phyloP scores from a whole-genome alignment of 345 rosid species.

The Erucastrum elatum region DNA sequence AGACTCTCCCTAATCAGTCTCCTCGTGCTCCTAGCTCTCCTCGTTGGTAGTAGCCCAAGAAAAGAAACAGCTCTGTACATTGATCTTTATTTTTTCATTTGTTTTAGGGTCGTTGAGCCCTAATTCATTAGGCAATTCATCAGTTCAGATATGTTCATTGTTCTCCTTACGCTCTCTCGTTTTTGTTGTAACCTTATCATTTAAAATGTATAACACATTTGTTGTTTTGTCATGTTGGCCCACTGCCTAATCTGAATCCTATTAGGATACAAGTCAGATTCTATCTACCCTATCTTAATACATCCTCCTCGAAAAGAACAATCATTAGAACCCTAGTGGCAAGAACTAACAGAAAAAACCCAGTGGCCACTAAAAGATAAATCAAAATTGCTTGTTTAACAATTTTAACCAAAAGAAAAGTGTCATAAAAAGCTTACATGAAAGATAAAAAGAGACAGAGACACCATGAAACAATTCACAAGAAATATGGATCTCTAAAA shows the following conservation, averaged over 20 bases:
- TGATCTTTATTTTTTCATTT: not conserved
- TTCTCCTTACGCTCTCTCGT: not conserved
- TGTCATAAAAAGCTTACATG: conserved; percentile 24
- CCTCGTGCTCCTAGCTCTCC: conserved; percentile 26
- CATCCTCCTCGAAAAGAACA: not conserved
- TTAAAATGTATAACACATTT: not conserved
- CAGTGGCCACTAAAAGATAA: not conserved
- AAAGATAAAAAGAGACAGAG: not conserved
- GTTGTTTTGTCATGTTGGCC: not conserved
- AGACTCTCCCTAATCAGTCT: conserved; percentile 55
- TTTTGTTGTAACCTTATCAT: conserved; percentile 12
- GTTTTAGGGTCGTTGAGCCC: not conserved
- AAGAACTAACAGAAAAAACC: not conserved
- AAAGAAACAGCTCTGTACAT: conserved; percentile 23
- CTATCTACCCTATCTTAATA: conserved; percentile 1
- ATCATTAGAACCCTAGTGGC: not conserved
- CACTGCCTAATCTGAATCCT: not conserved
- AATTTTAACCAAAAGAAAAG: not conserved
- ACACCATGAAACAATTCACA: conserved; percentile 39
- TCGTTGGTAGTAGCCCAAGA: not conserved
- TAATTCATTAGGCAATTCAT: conserved; percentile 19
- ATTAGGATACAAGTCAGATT: not conserved
- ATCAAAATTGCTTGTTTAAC: conserved; percentile 8
- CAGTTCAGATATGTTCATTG: conserved; percentile 10
- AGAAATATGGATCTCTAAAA: conserved; percentile 10